These are phyloP conservation scores for Cladosporium sp. DNA, from an alignment of 2,329 filamentous ascomycete genomes.

Conservation along the genomic window DNA sequence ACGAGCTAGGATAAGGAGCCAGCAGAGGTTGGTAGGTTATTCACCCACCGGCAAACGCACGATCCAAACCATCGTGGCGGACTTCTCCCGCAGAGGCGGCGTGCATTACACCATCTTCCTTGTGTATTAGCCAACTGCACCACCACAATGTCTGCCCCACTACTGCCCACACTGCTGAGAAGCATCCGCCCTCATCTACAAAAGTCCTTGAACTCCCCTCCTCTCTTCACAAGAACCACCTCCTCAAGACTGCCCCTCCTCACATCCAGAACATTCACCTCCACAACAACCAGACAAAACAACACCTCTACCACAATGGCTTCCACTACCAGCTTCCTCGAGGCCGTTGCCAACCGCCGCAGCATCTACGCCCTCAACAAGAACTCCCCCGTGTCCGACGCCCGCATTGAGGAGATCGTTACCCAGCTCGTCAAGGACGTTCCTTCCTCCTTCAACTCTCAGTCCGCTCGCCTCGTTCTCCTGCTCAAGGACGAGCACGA, in stretches of 20 bases:
- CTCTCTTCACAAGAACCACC: neutral
- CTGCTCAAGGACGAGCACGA: slow-evolving; percentile 81
- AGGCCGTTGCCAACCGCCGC: slow-evolving; percentile 67
- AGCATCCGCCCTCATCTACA: slow-evolving; percentile 5
- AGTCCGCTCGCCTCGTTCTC: slow-evolving; percentile 75
- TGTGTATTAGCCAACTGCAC: neutral
- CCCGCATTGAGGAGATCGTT: slow-evolving; percentile 66
- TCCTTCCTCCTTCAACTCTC: slow-evolving; percentile 85
- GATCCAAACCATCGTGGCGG: neutral
- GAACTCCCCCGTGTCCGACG: slow-evolving; percentile 68
- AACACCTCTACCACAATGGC: slow-evolving; percentile 38
- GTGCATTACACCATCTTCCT: neutral
- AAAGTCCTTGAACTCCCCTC: slow-evolving; percentile 1
- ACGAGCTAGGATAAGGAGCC: neutral
- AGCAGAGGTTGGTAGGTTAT: too few species aligned
- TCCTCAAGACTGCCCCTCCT: neutral
- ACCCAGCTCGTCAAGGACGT: slow-evolving; percentile 63
- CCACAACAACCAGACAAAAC: slow-evolving; percentile 22
- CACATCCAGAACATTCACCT: neutral
- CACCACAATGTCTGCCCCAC: slow-evolving; percentile 16
- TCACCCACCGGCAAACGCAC: neutral
- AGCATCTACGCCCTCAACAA: slow-evolving; percentile 53
- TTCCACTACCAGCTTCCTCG: slow-evolving; percentile 52
- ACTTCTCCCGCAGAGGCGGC: neutral
- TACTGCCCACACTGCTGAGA: slow-evolving; percentile 11